phyloP scores from a whole-genome alignment of 106 monocot genomes.

The Dendrobium catenatum region DNA sequence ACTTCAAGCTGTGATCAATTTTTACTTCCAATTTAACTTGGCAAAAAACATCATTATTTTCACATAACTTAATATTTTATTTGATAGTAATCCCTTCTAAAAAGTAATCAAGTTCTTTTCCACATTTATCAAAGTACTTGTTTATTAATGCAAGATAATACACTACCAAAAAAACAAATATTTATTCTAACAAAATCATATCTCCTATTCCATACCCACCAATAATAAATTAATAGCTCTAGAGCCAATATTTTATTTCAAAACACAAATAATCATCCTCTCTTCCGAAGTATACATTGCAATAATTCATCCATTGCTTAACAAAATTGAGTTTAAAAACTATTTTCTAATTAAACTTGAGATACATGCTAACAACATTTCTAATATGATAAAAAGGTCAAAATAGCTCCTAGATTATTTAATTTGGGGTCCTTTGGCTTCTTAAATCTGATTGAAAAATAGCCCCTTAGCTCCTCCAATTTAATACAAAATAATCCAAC shows the following conservation, averaged over 20 bases:
- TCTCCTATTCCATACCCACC: background rate
- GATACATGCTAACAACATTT: too few relatives aligned
- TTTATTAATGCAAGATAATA: background rate
- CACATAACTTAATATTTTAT: background rate
- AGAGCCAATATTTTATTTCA: background rate
- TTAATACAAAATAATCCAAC: too few relatives aligned
- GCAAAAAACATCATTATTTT: background rate
- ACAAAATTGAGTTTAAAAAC: background rate
- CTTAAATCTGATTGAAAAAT: too few relatives aligned
- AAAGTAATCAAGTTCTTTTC: background rate
- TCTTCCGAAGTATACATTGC: background rate
- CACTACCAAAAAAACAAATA: background rate
- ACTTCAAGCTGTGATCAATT: background rate
- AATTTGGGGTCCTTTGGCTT: too few relatives aligned
- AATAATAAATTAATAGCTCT: background rate
- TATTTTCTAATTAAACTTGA: background rate
- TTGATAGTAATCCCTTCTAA: too few relatives aligned
- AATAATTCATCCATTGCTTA: background rate
- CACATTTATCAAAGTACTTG: background rate
- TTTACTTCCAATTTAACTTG: background rate
- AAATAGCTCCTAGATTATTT: too few relatives aligned
- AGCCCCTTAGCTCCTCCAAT: too few relatives aligned
- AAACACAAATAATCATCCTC: background rate
- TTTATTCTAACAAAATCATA: background rate
- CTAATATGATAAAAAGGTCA: too few relatives aligned